These are phyloP conservation scores for Zoysia japonica DNA, from an alignment of 176 grass and related monocot species.

Conservation along the genomic window DNA sequence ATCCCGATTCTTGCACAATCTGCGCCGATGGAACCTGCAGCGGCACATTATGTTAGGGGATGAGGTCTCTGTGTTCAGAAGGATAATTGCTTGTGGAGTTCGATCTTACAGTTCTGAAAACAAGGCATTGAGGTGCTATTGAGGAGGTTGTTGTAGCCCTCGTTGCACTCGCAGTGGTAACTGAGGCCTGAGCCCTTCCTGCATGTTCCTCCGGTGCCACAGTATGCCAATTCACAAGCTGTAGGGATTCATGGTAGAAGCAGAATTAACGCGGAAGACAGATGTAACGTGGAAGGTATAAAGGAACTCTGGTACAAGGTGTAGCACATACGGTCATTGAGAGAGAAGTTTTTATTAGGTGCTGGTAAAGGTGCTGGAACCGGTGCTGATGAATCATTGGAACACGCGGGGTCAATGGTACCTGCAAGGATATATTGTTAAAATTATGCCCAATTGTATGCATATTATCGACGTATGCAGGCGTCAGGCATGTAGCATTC, in stretches of 20 bases:
- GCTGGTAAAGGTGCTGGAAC: conserved; percentile 30
- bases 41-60: neutral
- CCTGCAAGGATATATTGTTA: conserved; percentile 48
- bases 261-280: neutral
- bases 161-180: conserved; percentile 65
- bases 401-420: conserved; percentile 64
- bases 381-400: conserved; percentile 32
- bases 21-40: conserved; percentile 69
- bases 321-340: conserved; percentile 62
- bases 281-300: neutral
- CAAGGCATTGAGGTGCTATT: conserved; percentile 72
- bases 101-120: conserved; percentile 62
- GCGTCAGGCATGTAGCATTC: neutral
- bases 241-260: neutral
- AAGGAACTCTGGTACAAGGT: neutral
- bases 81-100: neutral
- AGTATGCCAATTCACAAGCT: conserved; percentile 75
- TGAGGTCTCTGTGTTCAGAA: neutral
- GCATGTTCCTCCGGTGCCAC: conserved; percentile 62
- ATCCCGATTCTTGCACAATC: conserved; percentile 68
- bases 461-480: neutral
- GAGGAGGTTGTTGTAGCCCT: conserved; percentile 76
- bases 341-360: conserved; percentile 49
- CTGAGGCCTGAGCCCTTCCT: conserved; percentile 48
- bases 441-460: neutral